Base-by-base conservation (phyloP, 179 eudicot genomes). In the Nepenthes alata region DNA sequence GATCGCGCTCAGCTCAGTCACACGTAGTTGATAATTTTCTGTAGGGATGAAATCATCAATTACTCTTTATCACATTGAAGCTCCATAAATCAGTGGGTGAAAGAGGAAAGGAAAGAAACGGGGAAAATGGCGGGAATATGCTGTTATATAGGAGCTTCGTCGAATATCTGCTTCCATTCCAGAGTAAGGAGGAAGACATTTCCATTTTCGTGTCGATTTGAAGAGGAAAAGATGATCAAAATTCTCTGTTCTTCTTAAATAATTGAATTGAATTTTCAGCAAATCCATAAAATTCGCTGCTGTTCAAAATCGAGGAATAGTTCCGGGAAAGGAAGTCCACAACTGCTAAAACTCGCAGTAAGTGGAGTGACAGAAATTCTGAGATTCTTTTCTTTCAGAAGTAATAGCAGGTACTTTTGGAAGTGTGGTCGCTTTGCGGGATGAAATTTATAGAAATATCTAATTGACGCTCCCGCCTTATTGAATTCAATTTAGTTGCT, bases 321-420 rank as follows among this genome's bases (percentile, higher is more conserved):
- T 56, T 16, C 74, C 57, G 63, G 62, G 66, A 67, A 71, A 61
- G 61, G 48, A 51, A 77, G 83, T 3, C 91, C 91, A 5, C 67
- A 57, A 39, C 9, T 82, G n/a, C 61, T 85, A 52, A 82, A 76
- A 72, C 41, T 85, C 55, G 79, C 78, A 1, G 85, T 85, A 3
- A 73, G 68, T 59, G 84, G 79, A 39, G 67, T 75, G 41, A 85
- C 91, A 0, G 82, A 85, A 61, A 39, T 82, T 59, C 78, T 85
- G 55, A 69, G 87, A 72, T 67, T 82, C 44, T 65, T 85, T 63
- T 67, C 80, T 41, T 66, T 66, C 13, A 35, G 48, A 41, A 39
- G 49, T 59, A 65, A 51, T 45, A 58, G 45, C 58, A 61, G 72
- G 79, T 71, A 36, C 10, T 11, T 10, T 55, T 55, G 39, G 11